phyloP scores from a whole-genome alignment of 208 protist genomes.

The Trypanosomatidae sp. region DNA sequence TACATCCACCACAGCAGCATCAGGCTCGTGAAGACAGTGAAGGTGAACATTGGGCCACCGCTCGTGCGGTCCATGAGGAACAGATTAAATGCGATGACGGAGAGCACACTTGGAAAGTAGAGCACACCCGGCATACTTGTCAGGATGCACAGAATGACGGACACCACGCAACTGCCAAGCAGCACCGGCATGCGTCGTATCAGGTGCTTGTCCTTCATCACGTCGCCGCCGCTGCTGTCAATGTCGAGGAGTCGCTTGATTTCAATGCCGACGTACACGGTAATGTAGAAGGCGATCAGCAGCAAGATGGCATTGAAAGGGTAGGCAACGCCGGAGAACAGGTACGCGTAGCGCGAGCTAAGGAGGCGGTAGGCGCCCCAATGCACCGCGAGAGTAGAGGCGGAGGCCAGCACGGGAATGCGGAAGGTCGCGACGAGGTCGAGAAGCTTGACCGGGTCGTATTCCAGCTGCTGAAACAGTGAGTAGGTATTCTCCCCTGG shows the following conservation, averaged over 20 bases:
- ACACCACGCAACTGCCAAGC: conserved; percentile 37
- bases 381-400: conserved; percentile 31
- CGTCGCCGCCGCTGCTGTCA: conserved; percentile 41
- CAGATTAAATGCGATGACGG: conserved; percentile 60
- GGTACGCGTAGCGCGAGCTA: conserved; percentile 72
- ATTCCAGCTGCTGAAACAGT: conserved; percentile 45
- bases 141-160: conserved; percentile 46
- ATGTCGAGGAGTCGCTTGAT: conserved; percentile 57
- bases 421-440: conserved; percentile 39
- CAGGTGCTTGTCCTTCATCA: conserved; percentile 23
- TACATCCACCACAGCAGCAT: conserved; percentile 91
- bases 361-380: conserved; percentile 75
- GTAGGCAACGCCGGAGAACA: conserved; percentile 72
- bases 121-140: conserved; percentile 54
- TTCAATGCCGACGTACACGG: conserved; percentile 48
- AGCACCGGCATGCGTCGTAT: conserved; percentile 27
- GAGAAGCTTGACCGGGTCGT: conserved; percentile 69
- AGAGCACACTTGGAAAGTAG: conserved; percentile 50
- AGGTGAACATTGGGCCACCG: conserved; percentile 64
- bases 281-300: conserved; percentile 54
- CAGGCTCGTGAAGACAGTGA: conserved; percentile 75
- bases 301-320: conserved; percentile 67
- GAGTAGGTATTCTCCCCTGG: conserved; percentile 17
- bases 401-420: conserved; percentile 30
- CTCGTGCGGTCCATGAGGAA: conserved; percentile 81